Base-by-base conservation (phyloP, 2,329 filamentous ascomycete species). In the Sporothrix euskadiensis region DNA sequence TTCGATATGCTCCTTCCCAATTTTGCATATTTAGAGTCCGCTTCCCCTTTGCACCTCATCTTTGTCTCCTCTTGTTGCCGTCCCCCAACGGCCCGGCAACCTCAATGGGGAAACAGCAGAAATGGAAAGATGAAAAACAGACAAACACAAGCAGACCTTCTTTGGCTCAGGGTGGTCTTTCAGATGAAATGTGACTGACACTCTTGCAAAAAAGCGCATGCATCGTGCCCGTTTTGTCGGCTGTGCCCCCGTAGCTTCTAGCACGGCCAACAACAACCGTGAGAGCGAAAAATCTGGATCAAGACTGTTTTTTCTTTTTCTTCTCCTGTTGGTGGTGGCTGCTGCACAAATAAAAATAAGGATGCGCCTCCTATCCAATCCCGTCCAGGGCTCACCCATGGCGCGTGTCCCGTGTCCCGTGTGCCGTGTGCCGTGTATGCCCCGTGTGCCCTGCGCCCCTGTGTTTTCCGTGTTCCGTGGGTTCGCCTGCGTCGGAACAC, bases 61-160 rank as follows among this genome's bases (percentile, higher is more conserved):
- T 66, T n/a, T 44, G 10, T 26, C 16, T 35, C 56, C 19, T 54
- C 12, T 6, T 66, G 4, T 22, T 66, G 61, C 61, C 61, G 22
- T 66, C 61, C 61, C 61, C 22, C 61, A 66, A 47, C 61, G 61
- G 39, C 61, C 61, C 61, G 61, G 61, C 61, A 66, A 66, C 61
- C 61, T 66, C 22, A 66, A 30, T 14, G 39, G 19, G 12, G 8
- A 44, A n/a, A 8, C 9, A 44, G 22, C 4, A 30, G 39, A 47
- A 66, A 26, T 8, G 35, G 26, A 22, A 56, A 12, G 30, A 54
- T 9, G 19, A 3, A 54, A 54, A 54, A 56, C 12, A 26, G 52
- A 56, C 52, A 56, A 56, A 56, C 22, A 56, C 3, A 56, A 19
- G 19, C 44, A 49, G 12, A 14, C 44, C 44, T 19, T 30, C 4